A percentile compares a stretch with the other conserved stretches of the same genome.
Evolutionary conservation across 2,329 filamentous ascomycete species (phyloP).

Genomic region (Hymenoscyphus infarciens): DNA sequence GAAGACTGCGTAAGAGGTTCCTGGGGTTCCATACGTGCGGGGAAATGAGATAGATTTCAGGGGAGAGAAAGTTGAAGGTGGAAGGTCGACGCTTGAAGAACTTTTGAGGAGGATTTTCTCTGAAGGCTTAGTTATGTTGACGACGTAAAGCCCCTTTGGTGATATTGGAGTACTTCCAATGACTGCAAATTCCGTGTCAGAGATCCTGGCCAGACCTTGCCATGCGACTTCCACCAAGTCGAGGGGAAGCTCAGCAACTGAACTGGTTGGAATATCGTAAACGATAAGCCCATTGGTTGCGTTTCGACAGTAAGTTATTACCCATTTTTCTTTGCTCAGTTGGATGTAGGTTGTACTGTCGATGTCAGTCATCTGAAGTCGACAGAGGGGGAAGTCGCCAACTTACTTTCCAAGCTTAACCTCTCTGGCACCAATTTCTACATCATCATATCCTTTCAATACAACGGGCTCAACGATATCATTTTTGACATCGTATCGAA

Average conservation of each 20-base stretch:
- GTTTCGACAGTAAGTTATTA: conserved; percentile 34
- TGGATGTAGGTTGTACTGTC: conserved; percentile 38
- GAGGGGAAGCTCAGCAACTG: conserved; percentile 35
- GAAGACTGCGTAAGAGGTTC: conserved; percentile 38
- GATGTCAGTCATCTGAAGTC: conserved; percentile 27
- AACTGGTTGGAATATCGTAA: conserved; percentile 38
- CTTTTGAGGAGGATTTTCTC: conserved; percentile 34
- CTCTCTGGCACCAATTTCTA: conserved; percentile 38
- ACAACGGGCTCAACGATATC: conserved; percentile 33
- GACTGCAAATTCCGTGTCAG: conserved; percentile 38
- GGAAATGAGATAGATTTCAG: conserved; percentile 40
- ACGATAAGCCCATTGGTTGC: conserved; percentile 38
- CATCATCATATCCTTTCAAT: conserved; percentile 40
- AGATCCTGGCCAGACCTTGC: conserved; percentile 35
- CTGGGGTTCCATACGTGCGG: conserved; percentile 24
- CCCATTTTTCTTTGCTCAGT: conserved; percentile 37
- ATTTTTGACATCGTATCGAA: conserved; percentile 36
- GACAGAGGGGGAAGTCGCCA: background rate
- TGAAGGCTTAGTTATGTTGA: conserved; percentile 32
- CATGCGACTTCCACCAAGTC: conserved; percentile 35
- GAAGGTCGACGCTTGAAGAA: conserved; percentile 37
- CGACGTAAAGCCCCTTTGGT: conserved; percentile 37
- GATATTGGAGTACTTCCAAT: conserved; percentile 37
- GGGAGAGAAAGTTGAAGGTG: conserved; percentile 36
- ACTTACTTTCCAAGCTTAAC: conserved; percentile 22